Base-by-base conservation (phyloP, 495 filamentous ascomycete species). In the Penicillium ucsense region DNA sequence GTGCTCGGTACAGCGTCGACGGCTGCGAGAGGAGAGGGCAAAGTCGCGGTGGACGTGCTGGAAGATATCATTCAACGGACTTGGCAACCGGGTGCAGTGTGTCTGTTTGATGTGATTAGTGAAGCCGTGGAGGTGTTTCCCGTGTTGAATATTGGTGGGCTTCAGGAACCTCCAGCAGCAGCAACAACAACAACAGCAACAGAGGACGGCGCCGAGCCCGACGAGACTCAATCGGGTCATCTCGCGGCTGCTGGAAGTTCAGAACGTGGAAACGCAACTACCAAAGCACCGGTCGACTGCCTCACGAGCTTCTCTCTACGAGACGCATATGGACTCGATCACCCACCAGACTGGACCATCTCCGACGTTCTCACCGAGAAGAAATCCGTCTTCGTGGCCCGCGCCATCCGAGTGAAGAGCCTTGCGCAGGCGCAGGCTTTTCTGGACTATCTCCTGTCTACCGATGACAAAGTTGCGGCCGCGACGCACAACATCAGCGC, bases 401-500 rank as follows among this genome's bases (percentile, higher is more conserved):
- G 89, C 32, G 81, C 73, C 33, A 83, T 82, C 3, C 59, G 63
- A 3, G 88, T 95, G 8, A 65, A 74, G 1, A 84, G 79, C 6
- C 75, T 83, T 3, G 67, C 70, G 3, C 79, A 94, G 65, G 89
- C 87, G 6, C 75, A 80, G 53, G 60, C 63, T 3, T 90, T 73
- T 55, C 51, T 96, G 6, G 72, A 78, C 35, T 80, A 94, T 56
- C 75, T 95, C 9, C 72, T 94, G 3, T 69, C 81, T 12, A 83
- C 78, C 0, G 88, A 97, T 65, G 91, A 86, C 66, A 85, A 83
- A 52, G 83, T 84, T 36, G 81, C 87, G 7, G 78, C 77, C 36
- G 92, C 92, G 7, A 91, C 90, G 48, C 92, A 98, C 64, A 97
- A 96, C 63, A 95, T 96, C 52, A 76, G 71, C 29, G 83, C 83